These are phyloP conservation scores for Pythium coloratum DNA, from an alignment of 352 stramenopile species.

Conservation along the genomic window DNA sequence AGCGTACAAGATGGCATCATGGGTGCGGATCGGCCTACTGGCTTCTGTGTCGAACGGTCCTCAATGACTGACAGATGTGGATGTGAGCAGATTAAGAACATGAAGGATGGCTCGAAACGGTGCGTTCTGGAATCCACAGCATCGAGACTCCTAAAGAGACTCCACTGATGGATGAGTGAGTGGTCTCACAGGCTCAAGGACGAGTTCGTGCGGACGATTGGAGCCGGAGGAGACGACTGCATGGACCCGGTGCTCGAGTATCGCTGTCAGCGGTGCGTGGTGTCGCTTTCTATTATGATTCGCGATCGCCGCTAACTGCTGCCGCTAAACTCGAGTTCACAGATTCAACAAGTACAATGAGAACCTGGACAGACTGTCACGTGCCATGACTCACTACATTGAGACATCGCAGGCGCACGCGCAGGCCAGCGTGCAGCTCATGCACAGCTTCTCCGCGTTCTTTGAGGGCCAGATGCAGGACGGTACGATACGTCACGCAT, in stretches of 20 bases:
- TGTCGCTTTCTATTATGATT: not conserved
- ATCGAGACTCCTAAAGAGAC: not conserved
- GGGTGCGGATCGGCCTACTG: conserved; percentile 9
- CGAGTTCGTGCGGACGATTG: conserved; percentile 60
- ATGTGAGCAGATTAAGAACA: conserved; percentile 43
- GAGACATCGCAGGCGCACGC: conserved; percentile 34
- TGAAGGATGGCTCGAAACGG: conserved; percentile 77
- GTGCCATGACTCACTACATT: conserved; percentile 33
- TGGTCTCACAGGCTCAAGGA: conserved; percentile 54
- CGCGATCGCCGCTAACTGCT: not conserved
- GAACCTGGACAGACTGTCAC: conserved; percentile 32
- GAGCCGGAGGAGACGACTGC: conserved; percentile 44
- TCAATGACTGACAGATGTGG: not conserved
- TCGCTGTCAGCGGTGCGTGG: conserved; percentile 51
- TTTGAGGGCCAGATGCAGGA: conserved; percentile 38
- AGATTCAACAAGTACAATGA: conserved; percentile 45
- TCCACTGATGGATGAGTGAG: not conserved
- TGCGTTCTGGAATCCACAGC: conserved; percentile 12
- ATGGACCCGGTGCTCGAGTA: conserved; percentile 68
- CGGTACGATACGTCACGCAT: conserved; percentile 11
- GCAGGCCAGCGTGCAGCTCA: conserved; percentile 32
- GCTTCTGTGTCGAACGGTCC: not conserved
- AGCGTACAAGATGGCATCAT: conserved; percentile 24
- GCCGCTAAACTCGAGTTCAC: too few species aligned
- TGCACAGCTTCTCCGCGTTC: conserved; percentile 37